Evolutionary conservation across 1,139 yeast genomes (phyloP), one percentile per base, ranked within the genome.

Genomic region (Suzukiozyma palmioleophila): DNA sequence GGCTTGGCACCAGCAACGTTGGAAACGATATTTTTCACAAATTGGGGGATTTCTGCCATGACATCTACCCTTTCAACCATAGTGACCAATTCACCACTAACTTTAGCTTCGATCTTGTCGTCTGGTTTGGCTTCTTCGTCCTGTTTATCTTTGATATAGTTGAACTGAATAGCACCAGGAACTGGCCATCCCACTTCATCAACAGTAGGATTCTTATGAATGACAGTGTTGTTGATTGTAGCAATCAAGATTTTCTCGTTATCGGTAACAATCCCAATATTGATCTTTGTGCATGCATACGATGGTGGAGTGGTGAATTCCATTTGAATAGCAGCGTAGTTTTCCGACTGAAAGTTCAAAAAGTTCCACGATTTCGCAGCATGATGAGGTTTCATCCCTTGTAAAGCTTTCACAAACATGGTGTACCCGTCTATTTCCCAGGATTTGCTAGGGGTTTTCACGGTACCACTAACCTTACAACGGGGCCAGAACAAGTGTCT

Each of bases 341-440:
- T 69, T 36, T 80, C 75, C 18, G 95, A 84, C 58, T 88, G 96
- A 74, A 86, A 90, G 64, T 87, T 86, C 50, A 87, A 66, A 61
- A 92, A 92, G 65, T 92, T 94, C 98, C 98, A 92, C 18, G 89
- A 67, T 48, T 95, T 87, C 42, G 98, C 98, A 27, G 97, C 97
- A 63, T 92, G 98, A 62, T 92, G 97, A 11, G 98, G 98, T 64
- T 92, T 92, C 97, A 92, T 90, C 45, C 97, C 97, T 69, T 92
- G 98, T 51, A 89, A 67, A n/a, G 98, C 98, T 95, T 87, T 84
- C 37, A 92, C 96, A 59, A 82, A 89, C 95, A 90, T 84, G 41
- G 88, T 79, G 41, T 55, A 67, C 33, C 86, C 88, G 29, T 75
- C 69, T 39, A 79, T 60, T 16, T 63, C 63, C 40, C 55, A 44